Conservation (phyloP, 345 rosid genomes). For the Citropsis articulata region DNA sequence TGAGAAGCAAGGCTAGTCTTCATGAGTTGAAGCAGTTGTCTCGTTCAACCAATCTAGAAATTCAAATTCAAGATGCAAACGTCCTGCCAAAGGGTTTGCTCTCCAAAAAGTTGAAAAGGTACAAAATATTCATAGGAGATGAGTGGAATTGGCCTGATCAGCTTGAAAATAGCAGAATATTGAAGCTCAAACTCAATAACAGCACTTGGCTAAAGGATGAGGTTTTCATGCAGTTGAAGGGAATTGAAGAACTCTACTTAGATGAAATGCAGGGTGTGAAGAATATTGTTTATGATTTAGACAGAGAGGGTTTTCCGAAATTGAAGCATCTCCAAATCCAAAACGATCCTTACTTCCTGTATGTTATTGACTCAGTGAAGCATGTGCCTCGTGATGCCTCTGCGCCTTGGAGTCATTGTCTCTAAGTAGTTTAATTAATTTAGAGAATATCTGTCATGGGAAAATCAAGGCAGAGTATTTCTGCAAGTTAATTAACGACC, state of each 20-base stretch:
- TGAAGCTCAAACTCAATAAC: neutral
- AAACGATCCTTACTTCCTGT: neutral
- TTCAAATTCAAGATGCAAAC: conserved; percentile 6
- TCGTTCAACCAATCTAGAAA: neutral
- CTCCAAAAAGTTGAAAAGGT: neutral
- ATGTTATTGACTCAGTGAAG: neutral
- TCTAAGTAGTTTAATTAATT: conserved; percentile 1
- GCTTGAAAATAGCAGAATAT: neutral
- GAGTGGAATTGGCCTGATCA: neutral
- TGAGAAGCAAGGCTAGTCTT: conserved; percentile 15
- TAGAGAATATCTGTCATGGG: conserved; percentile 14
- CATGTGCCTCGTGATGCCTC: neutral
- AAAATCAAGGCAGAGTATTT: neutral
- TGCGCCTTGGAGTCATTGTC: neutral
- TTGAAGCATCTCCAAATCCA: conserved; percentile 11
- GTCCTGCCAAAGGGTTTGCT: neutral
- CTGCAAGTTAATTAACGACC: conserved; percentile 7
- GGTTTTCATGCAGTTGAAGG: too few species aligned
- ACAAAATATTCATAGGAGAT: neutral
- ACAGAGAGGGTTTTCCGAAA: conserved; percentile 8
- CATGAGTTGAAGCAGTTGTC: conserved; percentile 23
- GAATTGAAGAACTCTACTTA: conserved; percentile 11
- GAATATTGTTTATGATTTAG: conserved; percentile 7
- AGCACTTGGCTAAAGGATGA: neutral
- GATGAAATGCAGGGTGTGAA: neutral